These are phyloP conservation scores for Penicillium digitatum DNA, from an alignment of 2,329 filamentous ascomycete genomes.

Conservation along the genomic window DNA sequence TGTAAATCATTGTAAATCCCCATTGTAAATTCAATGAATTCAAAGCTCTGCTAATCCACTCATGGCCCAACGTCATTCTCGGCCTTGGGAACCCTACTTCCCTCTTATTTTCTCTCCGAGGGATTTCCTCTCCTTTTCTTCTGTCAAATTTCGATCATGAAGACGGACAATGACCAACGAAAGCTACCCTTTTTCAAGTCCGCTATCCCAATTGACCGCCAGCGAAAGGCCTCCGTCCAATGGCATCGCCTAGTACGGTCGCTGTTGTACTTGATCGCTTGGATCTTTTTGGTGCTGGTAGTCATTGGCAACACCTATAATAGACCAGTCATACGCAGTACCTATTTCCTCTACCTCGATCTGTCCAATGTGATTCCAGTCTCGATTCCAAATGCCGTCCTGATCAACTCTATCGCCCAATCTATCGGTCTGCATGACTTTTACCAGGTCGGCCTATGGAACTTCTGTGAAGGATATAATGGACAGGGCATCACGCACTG, in stretches of 20 bases:
- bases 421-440: conserved; percentile 88
- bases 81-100: not conserved
- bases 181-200: conserved; percentile 27
- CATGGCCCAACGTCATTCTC: conserved; percentile 12
- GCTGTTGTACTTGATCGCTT: conserved; percentile 67
- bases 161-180: conserved; percentile 17
- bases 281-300: conserved; percentile 76
- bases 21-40: no score
- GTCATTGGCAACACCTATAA: conserved; percentile 70
- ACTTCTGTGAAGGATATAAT: conserved; percentile 82
- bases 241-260: conserved; percentile 63
- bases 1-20: not conserved
- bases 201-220: conserved; percentile 26
- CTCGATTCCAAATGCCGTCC: conserved; percentile 64
- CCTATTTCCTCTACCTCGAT: conserved; percentile 82
- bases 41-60: no score
- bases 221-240: conserved; percentile 36
- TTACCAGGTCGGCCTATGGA: conserved; percentile 89
- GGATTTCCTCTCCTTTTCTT: not conserved
- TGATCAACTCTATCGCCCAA: conserved; percentile 84
- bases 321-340: conserved; percentile 59
- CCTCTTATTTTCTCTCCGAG: not conserved
- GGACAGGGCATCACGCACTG: conserved; percentile 67
- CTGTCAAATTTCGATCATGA: conserved; percentile 8
- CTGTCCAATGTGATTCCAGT: conserved; percentile 75